These are phyloP conservation scores for Diplodia corticola DNA, from an alignment of 2,329 filamentous ascomycete species.

Conservation along the genomic window DNA sequence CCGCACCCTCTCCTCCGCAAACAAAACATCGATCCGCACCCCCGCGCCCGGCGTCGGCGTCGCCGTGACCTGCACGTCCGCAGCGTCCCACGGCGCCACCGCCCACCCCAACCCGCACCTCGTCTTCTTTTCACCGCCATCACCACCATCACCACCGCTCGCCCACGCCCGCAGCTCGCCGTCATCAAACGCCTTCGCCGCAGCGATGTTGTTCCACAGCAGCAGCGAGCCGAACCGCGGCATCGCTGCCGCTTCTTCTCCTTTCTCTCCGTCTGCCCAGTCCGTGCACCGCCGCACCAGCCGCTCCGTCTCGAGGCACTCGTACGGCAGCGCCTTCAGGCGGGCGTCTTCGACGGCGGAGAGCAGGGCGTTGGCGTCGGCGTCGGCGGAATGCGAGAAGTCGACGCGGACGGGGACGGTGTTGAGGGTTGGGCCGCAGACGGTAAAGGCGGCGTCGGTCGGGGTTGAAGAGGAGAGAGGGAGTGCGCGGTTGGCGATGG, in stretches of 20 bases:
- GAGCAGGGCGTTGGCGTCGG: conserved; percentile 37
- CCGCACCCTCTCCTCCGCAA: background rate
- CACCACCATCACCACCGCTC: background rate
- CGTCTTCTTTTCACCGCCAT: background rate
- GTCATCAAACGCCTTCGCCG: conserved; percentile 56
- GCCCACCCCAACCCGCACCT: conserved; percentile 54
- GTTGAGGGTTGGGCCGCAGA: conserved; percentile 67
- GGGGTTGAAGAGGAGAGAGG: too few relatives aligned
- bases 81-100: conserved; percentile 50
- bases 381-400: conserved; percentile 44
- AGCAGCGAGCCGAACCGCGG: conserved; percentile 42
- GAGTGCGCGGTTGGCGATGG: conserved; percentile 65
- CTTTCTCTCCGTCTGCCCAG: conserved; percentile 21
- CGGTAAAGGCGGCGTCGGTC: too few relatives aligned
- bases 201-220: conserved; percentile 34
- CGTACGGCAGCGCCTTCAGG: conserved; percentile 37
- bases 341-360: conserved; percentile 39
- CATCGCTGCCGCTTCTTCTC: too few relatives aligned
- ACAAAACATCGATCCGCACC: background rate
- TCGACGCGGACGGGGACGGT: conserved; percentile 63
- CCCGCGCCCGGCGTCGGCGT: background rate
- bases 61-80: conserved; percentile 22
- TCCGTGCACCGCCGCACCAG: conserved; percentile 39
- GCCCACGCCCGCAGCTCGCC: conserved; percentile 41
- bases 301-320: conserved; percentile 40